These are phyloP conservation scores for Sarcodon sp. DNA, from an alignment of 768 basidiomycete genomes.

Conservation along the genomic window DNA sequence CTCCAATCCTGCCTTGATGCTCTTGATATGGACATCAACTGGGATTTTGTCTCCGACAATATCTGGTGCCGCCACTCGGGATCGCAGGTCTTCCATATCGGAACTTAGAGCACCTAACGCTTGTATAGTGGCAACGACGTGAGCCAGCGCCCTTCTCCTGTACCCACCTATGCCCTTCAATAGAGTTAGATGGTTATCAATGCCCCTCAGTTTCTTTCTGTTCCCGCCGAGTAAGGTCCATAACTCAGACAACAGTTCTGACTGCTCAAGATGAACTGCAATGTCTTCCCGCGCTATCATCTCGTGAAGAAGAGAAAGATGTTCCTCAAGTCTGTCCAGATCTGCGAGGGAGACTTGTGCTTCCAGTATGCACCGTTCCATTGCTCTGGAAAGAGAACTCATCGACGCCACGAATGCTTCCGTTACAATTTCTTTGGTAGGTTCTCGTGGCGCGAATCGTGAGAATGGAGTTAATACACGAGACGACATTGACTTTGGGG, in stretches of 20 bases:
- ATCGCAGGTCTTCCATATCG: slow-evolving; percentile 68
- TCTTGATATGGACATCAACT: slow-evolving; percentile 64
- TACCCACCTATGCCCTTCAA: slow-evolving; percentile 44
- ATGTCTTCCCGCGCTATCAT: slow-evolving; percentile 46
- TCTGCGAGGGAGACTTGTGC: slow-evolving; percentile 42
- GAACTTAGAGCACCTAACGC: slow-evolving; percentile 50
- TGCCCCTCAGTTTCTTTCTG: slow-evolving; percentile 29
- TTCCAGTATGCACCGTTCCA: slow-evolving; percentile 52
- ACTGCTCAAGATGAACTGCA: slow-evolving; percentile 27
- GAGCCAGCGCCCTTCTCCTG: slow-evolving; percentile 45
- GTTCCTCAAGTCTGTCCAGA: slow-evolving; percentile 51
- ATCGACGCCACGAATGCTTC: slow-evolving; percentile 51
- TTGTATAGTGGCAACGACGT: slow-evolving; percentile 55
- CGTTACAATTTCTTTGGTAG: slow-evolving; percentile 30
- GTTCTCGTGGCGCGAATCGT: slow-evolving; percentile 3
- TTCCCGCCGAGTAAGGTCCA: slow-evolving; percentile 67
- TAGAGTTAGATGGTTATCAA: slow-evolving; percentile 36
- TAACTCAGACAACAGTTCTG: slow-evolving; percentile 46
- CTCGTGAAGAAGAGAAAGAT: slow-evolving; percentile 42
- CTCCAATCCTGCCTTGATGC: slow-evolving; percentile 51
- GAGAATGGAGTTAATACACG: background rate
- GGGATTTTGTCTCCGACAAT: slow-evolving; percentile 48
- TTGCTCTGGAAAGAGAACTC: slow-evolving; percentile 37
- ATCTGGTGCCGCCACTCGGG: slow-evolving; percentile 57
- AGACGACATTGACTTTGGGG: background rate